phyloP scores from a whole-genome alignment of 257 asterid species.

The Solanum commersonii region DNA sequence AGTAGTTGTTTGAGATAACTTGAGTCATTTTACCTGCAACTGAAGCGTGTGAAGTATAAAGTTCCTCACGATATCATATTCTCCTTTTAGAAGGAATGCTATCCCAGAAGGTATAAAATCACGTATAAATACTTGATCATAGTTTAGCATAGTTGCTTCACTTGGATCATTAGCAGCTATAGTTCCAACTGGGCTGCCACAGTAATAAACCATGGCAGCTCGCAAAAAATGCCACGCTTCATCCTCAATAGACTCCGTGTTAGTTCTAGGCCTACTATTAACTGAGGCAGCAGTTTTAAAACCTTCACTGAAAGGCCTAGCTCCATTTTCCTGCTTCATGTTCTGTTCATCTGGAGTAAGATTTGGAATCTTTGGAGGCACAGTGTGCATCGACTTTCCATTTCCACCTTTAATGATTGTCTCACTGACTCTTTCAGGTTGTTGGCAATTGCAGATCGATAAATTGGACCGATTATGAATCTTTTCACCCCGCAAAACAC shows the following conservation, averaged over 20 bases:
- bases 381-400: conserved; percentile 23
- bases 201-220: conserved; percentile 70
- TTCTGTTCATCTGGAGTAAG: conserved; percentile 9
- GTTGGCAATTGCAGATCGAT: conserved; percentile 41
- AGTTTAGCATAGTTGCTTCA: conserved; percentile 58
- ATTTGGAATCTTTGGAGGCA: conserved; percentile 13
- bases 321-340: conserved; percentile 22
- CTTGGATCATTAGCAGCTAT: conserved; percentile 91
- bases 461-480: conserved; percentile 9
- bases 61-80: conserved; percentile 73
- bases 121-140: conserved; percentile 87
- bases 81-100: conserved; percentile 83
- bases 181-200: conserved; percentile 71
- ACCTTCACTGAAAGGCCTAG: conserved; percentile 17
- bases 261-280: conserved; percentile 20
- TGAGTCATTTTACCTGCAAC: conserved; percentile 56
- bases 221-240: conserved; percentile 78
- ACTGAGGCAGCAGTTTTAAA: conserved; percentile 17
- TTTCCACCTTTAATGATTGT: conserved; percentile 22
- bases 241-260: conserved; percentile 52
- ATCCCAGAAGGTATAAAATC: conserved; percentile 87
- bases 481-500: conserved; percentile 1
- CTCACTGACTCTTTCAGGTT: conserved; percentile 34
- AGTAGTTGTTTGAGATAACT: neutral
- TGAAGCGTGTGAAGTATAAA: conserved; percentile 85